Evolutionary conservation across 2,329 filamentous ascomycete genomes (phyloP), one percentile per base, ranked within the genome.

Genomic region (Aspergillus latus): DNA sequence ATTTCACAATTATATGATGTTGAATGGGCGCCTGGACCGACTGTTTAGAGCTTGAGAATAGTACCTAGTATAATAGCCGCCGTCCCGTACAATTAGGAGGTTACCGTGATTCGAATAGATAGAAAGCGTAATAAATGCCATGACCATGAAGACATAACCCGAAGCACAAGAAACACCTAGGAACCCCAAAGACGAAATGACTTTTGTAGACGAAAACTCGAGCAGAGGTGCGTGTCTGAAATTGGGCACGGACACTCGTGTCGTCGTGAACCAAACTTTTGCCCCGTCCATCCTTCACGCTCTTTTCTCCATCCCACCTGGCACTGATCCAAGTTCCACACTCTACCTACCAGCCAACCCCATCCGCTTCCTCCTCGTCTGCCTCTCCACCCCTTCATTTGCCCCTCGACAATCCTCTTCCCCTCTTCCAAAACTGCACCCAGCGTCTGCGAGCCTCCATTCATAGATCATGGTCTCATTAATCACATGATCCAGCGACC

Each of bases 401-500:
- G 11, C 30, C 29, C 32, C 42, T 15, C 30, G 11, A 13, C 21
- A 8, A 26, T 16, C 30, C 13, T 40, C 7, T 21, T 30, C 30
- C 15, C 32, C 26, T 13, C 13, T 10, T 9, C 21, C 34, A 37
- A 37, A 37, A 13, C 32, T 39, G 15, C 15, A 13, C 5, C 49
- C 6, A 16, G 5, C 28, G 15, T n/a, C 42, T 46, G 40, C 30
- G 7, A 5, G 16, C 8, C 45, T 26, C 15, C 37, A 13, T 13
- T 28, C 6, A 10, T 16, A 37, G 45, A n/a, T 5, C 7, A 21
- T 16, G 28, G 5, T 36, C 13, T 46, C n/a, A 30, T 44, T 49
- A 57, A 50, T 57, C 54, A 49, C 54, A 57, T 53, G 54, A 57
- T 40, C 49, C 49, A 6, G 54, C 54, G 26, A 57, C 54, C 42